Evolutionary conservation across 257 asterid genomes (phyloP).

Genomic region (Lithospermum erythrorhizon): DNA sequence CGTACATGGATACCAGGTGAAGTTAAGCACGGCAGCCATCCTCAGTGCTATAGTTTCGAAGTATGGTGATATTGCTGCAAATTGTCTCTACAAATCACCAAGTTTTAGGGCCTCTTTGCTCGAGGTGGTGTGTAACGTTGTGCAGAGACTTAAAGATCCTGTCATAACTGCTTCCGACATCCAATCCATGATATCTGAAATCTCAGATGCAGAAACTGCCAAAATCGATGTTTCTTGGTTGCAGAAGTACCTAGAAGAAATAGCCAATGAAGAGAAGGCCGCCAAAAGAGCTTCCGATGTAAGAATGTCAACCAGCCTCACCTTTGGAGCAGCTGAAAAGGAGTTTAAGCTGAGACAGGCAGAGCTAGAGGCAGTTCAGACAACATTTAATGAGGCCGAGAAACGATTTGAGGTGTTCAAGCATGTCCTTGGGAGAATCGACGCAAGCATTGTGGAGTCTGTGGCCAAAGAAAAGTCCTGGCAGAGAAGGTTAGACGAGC

Average conservation of each 20-base stretch:
- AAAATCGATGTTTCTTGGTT: slow-evolving; percentile 28
- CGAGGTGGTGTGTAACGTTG: slow-evolving; percentile 21
- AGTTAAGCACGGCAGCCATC: slow-evolving; percentile 12
- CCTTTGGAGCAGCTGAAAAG: slow-evolving; percentile 14
- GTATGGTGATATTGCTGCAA: slow-evolving; percentile 28
- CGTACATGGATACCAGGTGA: slow-evolving; percentile 30
- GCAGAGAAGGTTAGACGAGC: slow-evolving; percentile 21
- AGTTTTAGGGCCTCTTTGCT: slow-evolving; percentile 26
- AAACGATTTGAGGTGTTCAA: slow-evolving; percentile 18
- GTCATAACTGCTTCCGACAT: slow-evolving; percentile 14
- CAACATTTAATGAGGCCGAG: slow-evolving; percentile 20
- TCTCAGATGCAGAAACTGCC: slow-evolving; percentile 18
- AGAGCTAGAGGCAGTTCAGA: slow-evolving; percentile 23
- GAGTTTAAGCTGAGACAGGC: slow-evolving; percentile 20
- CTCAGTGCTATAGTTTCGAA: slow-evolving; percentile 28
- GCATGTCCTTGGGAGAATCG: slow-evolving; percentile 14
- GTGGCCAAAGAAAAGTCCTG: slow-evolving; percentile 19
- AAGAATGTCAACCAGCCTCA: slow-evolving; percentile 8
- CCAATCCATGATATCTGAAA: slow-evolving; percentile 19
- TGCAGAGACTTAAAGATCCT: slow-evolving; percentile 15
- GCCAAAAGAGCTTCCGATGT: slow-evolving; percentile 7
- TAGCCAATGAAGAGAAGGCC: slow-evolving; percentile 10
- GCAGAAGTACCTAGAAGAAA: slow-evolving; percentile 13
- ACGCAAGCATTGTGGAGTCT: slow-evolving; percentile 15
- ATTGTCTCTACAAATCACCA: slow-evolving; percentile 22